Evolutionary conservation across 352 stramenopile genomes (phyloP).

Genomic region (Phytophthora cactorum): DNA sequence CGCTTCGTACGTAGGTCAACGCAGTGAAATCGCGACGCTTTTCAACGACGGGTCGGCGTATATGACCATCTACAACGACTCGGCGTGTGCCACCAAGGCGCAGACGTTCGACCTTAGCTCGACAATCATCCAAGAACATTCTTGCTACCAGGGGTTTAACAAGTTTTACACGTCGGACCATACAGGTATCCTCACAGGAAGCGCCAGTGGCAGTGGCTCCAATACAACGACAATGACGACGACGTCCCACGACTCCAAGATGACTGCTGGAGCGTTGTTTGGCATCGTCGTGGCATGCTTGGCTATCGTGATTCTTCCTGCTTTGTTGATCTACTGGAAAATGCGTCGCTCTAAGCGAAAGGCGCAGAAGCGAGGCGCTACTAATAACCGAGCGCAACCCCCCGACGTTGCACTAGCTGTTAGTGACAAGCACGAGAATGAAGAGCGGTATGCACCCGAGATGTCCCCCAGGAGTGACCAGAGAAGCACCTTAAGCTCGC

Average conservation of each 20-base stretch:
- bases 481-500: conserved; percentile 25
- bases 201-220: conserved; percentile 14
- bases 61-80: conserved; percentile 52
- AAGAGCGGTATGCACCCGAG: conserved; percentile 35
- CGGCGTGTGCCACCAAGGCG: conserved; percentile 34
- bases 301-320: conserved; percentile 34
- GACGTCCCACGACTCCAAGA: conserved; percentile 20
- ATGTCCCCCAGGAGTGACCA: conserved; percentile 33
- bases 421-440: conserved; percentile 37
- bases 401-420: conserved; percentile 34
- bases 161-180: conserved; percentile 46
- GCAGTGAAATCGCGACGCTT: conserved; percentile 41
- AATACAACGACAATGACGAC: conserved; percentile 6
- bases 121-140: conserved; percentile 28
- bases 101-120: conserved; percentile 38
- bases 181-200: conserved; percentile 12
- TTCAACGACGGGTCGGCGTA: conserved; percentile 45
- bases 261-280: conserved; percentile 31
- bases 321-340: conserved; percentile 36
- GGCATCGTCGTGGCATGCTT: conserved; percentile 40
- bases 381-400: neutral
- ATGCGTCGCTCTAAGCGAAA: conserved; percentile 27
- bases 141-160: conserved; percentile 39
- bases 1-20: conserved; percentile 38
- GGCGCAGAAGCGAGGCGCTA: conserved; percentile 1